Evolutionary conservation across 192 early-diverging fungal species (phyloP).

Genomic region (Coemansia sp.): DNA sequence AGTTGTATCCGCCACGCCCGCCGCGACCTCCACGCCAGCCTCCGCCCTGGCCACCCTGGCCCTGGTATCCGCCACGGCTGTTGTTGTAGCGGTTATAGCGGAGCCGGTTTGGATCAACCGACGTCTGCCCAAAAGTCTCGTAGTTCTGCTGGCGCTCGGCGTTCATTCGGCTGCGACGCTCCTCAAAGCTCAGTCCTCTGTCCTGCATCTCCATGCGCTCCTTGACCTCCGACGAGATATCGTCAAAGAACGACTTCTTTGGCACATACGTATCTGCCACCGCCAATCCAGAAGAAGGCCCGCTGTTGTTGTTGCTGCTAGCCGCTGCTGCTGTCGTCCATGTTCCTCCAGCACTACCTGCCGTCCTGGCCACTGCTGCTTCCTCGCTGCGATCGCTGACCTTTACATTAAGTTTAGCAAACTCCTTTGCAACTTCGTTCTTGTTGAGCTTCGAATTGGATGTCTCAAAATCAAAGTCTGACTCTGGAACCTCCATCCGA

Average conservation of each 20-base stretch:
- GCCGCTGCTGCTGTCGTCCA: not conserved
- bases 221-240: constrained; percentile 96
- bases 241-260: constrained; percentile 90
- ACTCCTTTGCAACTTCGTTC: constrained; percentile 76
- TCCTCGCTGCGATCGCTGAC: constrained; percentile 19
- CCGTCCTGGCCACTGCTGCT: not conserved
- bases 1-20: constrained; percentile 40
- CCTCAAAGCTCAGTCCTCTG: constrained; percentile 57
- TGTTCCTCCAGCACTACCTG: not conserved
- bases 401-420: constrained; percentile 57
- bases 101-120: constrained; percentile 67
- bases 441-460: constrained; percentile 96
- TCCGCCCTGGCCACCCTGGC: constrained; percentile 7
- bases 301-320: not conserved
- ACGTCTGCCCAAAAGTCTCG: constrained; percentile 95
- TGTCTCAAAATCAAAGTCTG: constrained; percentile 94
- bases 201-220: constrained; percentile 66
- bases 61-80: constrained; percentile 53
- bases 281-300: constrained; percentile 26
- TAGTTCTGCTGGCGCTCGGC: constrained; percentile 91
- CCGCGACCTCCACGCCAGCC: constrained; percentile 43
- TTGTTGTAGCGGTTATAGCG: constrained; percentile 53
- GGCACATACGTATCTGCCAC: constrained; percentile 72
- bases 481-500: constrained; percentile 65
- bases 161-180: constrained; percentile 74